These are phyloP conservation scores for Cercophora scortea DNA, from an alignment of 495 filamentous ascomycete genomes.

Conservation along the genomic window DNA sequence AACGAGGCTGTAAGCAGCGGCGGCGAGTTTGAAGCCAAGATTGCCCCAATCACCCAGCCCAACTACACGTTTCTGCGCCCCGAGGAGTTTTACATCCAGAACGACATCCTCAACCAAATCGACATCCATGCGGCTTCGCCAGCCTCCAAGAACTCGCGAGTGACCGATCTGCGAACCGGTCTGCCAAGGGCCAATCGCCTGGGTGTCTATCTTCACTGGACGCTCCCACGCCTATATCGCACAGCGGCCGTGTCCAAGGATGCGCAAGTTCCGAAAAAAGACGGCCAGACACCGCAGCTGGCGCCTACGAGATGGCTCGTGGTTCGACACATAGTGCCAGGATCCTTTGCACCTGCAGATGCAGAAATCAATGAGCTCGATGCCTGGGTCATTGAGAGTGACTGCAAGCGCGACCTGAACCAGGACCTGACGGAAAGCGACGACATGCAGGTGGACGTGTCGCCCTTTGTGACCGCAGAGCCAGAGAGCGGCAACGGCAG, in stretches of 20 bases:
- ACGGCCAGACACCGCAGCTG: constrained; percentile 9
- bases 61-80: constrained; percentile 45
- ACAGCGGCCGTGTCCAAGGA: no score
- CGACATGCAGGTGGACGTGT: constrained; percentile 43
- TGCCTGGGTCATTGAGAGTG: constrained; percentile 45
- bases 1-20: constrained; percentile 1
- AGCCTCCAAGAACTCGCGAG: constrained; percentile 29
- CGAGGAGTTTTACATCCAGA: constrained; percentile 23
- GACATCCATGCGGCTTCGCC: constrained; percentile 37
- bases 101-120: constrained; percentile 34
- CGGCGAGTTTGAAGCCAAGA: constrained; percentile 5
- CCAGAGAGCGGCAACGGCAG: neutral
- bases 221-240: constrained; percentile 38
- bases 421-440: constrained; percentile 23
- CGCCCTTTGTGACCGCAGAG: constrained; percentile 17
- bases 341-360: constrained; percentile 2
- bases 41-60: constrained; percentile 47
- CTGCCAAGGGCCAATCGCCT: constrained; percentile 16
- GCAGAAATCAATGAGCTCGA: constrained; percentile 15
- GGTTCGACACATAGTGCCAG: constrained; percentile 22
- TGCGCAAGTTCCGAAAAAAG: neutral
- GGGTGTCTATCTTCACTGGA: constrained; percentile 50
- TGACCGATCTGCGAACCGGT: constrained; percentile 31
- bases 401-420: constrained; percentile 17
- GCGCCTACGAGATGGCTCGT: constrained; percentile 39